Conservation (phyloP, 805 yeast genomes). For the Candida ulmi region DNA sequence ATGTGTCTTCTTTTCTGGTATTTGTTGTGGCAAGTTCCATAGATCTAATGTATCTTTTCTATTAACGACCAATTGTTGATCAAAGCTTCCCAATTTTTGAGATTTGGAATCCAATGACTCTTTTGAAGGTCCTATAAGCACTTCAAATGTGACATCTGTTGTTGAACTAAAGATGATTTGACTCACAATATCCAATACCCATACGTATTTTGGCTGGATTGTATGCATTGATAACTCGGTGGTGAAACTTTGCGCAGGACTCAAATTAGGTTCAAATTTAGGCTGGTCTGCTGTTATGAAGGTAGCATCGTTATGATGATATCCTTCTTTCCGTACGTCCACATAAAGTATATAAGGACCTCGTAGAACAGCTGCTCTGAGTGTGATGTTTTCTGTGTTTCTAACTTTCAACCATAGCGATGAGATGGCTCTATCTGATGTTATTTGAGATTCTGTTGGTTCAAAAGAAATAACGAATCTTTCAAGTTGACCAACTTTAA, state of each 20-base stretch:
- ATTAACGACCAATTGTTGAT: slow-evolving; percentile 38
- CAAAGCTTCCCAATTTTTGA: slow-evolving; percentile 28
- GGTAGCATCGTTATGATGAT: slow-evolving; percentile 40
- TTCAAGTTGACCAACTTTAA: slow-evolving; percentile 56
- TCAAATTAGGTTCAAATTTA: slow-evolving; percentile 60
- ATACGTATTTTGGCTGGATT: slow-evolving; percentile 48
- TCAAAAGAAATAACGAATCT: slow-evolving; percentile 47
- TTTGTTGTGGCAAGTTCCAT: slow-evolving; percentile 60
- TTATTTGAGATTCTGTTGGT: slow-evolving; percentile 30
- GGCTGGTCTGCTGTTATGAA: slow-evolving; percentile 79
- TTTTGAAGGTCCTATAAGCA: slow-evolving; percentile 42
- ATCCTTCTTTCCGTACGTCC: slow-evolving; percentile 56
- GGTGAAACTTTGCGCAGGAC: slow-evolving; percentile 59
- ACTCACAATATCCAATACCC: slow-evolving; percentile 68
- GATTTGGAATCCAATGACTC: slow-evolving; percentile 18
- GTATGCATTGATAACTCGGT: slow-evolving; percentile 63
- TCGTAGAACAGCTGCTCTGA: slow-evolving; percentile 67
- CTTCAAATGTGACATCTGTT: slow-evolving; percentile 57
- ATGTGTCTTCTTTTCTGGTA: slow-evolving; percentile 44
- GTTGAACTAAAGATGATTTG: slow-evolving; percentile 65
- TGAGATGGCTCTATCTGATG: slow-evolving; percentile 18
- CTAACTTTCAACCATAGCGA: slow-evolving; percentile 52
- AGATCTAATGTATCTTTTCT: slow-evolving; percentile 55
- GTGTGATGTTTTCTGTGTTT: slow-evolving; percentile 53
- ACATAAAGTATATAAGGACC: slow-evolving; percentile 76